These are phyloP conservation scores for Trametes sanguinea DNA, from an alignment of 768 basidiomycete genomes.

Conservation along the genomic window DNA sequence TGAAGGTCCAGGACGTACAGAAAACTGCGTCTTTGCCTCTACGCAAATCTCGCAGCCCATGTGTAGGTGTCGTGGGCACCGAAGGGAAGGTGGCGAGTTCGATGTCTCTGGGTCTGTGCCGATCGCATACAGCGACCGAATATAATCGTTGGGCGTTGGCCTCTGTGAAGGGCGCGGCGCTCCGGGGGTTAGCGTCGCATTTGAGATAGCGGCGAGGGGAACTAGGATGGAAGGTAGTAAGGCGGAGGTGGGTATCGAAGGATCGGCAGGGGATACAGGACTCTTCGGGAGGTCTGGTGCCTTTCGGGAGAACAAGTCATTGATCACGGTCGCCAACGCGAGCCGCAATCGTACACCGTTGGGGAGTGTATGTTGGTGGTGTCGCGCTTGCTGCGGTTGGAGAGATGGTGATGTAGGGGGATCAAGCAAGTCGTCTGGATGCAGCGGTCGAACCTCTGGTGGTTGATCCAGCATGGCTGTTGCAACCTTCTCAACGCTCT, in stretches of 20 bases:
- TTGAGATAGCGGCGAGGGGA: constrained; percentile 27
- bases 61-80: constrained; percentile 74
- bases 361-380: constrained; percentile 65
- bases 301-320: constrained; percentile 79
- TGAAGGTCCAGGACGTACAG: constrained; percentile 6
- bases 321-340: constrained; percentile 74
- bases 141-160: constrained; percentile 40
- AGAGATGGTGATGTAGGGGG: constrained; percentile 54
- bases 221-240: constrained; percentile 36
- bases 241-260: constrained; percentile 26
- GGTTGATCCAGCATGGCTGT: constrained; percentile 81
- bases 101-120: constrained; percentile 64
- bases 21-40: constrained; percentile 47
- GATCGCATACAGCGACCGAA: constrained; percentile 53
- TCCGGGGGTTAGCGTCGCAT: constrained; percentile 5
- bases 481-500: constrained; percentile 82
- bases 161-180: constrained; percentile 14
- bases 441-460: constrained; percentile 59
- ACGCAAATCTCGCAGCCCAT: constrained; percentile 77
- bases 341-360: constrained; percentile 81
- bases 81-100: constrained; percentile 61
- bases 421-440: constrained; percentile 54
- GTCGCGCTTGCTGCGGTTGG: constrained; percentile 35
- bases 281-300: constrained; percentile 43
- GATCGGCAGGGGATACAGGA: constrained; percentile 23